These are phyloP conservation scores for Eremothecium cymbalariae DNA, from an alignment of 1,139 yeast species.

Conservation along the genomic window DNA sequence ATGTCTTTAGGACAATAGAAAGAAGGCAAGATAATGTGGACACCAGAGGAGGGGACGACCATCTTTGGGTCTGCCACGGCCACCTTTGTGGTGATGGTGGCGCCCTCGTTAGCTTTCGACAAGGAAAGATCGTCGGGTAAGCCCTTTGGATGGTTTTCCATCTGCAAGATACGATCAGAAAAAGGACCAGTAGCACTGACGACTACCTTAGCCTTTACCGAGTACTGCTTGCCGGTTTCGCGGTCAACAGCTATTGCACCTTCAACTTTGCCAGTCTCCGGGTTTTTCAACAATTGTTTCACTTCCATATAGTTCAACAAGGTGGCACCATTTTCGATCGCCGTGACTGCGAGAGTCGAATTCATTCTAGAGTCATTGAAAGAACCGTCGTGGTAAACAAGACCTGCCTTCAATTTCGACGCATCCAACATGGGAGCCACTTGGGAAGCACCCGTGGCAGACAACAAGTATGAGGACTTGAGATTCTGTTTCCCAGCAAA, in stretches of 20 bases:
- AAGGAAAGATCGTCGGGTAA: constrained; percentile 45
- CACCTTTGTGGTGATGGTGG: constrained; percentile 17
- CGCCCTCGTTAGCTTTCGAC: constrained; percentile 23
- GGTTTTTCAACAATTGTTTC: constrained; percentile 60
- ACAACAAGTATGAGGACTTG: constrained; percentile 66
- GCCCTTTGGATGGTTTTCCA: constrained; percentile 71
- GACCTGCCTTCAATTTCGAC: constrained; percentile 74
- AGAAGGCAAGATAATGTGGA: constrained; percentile 86
- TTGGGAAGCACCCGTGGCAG: constrained; percentile 59
- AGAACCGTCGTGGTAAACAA: constrained; percentile 91
- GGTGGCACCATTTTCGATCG: constrained; percentile 82
- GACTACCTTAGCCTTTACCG: constrained; percentile 61
- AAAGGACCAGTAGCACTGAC: constrained; percentile 95
- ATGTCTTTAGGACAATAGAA: constrained; percentile 81
- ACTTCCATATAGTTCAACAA: constrained; percentile 83
- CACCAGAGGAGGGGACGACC: constrained; percentile 90
- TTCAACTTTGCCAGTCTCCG: constrained; percentile 46
- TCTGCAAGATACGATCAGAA: constrained; percentile 74
- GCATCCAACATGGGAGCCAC: constrained; percentile 85
- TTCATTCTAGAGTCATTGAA: constrained; percentile 93
- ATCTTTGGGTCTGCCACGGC: constrained; percentile 46
- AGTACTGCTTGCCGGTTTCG: constrained; percentile 58
- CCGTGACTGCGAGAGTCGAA: constrained; percentile 76
- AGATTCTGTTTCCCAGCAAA: constrained; percentile 87
- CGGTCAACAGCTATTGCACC: constrained; percentile 74